Evolutionary conservation across 2,329 filamentous ascomycete genomes (phyloP), one percentile per base, ranked within the genome.

Genomic region (Ascochyta pisi): DNA sequence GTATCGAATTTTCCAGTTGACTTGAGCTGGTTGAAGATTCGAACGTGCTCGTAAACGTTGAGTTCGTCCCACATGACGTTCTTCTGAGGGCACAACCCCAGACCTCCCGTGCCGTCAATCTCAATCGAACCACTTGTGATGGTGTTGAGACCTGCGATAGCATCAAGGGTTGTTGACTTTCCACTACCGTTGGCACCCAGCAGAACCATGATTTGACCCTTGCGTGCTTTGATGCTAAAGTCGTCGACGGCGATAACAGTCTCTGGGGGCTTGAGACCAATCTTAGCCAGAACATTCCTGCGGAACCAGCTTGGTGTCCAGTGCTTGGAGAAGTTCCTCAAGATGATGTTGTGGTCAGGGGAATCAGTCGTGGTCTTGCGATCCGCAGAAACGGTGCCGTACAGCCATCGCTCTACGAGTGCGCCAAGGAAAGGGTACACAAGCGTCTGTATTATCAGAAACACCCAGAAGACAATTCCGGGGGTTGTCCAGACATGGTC

Each of bases 61-160:
- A 97, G 78, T 54, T 92, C 88, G 64, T 94, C 89, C 92, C 93
- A 97, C 29, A 97, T 83, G 6, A 97, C 93, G 66, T 97, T 97
- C 80, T 94, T 93, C 73, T 97, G 93, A 0, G 93, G 93, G 53
- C 92, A 94, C 38, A 96, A 87, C 13, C 93, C 93, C 19, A 97
- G 83, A 0, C 91, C 91, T 9, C 90, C 90, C 9, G 86, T 88
- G 0, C 88, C 88, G 62, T 93, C 88, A 41, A 96, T 88, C 23
- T 84, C 85, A 62, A 97, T 95, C 3, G 82, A 82, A 3, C 93
- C 93, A 54, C 84, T 86, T 0, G 90, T 92, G 22, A 94, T 82
- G 40, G 85, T 89, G 65, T 89, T 91, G 46, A 94, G 83, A 3
- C 93, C 93, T 10, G 92, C 90, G 61, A 97, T 93, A 6, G 90